Conservation (phyloP, 441 rosid genomes). For the Flueggea neowawraea region DNA sequence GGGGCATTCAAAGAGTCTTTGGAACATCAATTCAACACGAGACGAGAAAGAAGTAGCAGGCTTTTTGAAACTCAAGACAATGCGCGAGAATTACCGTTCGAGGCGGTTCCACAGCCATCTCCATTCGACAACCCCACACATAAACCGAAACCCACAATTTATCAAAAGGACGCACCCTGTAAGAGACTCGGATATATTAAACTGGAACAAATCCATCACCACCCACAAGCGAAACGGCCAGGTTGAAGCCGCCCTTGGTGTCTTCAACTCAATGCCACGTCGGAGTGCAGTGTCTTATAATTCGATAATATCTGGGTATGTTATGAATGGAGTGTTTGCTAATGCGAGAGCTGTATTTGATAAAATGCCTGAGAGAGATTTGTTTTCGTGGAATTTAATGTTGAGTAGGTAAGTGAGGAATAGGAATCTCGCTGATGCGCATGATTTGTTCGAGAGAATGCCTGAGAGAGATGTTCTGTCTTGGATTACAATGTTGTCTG, state of each 20-base stretch:
- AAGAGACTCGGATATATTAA: conserved; percentile 40
- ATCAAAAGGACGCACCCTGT: conserved; percentile 8
- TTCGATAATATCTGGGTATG: conserved; percentile 54
- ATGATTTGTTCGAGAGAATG: conserved; percentile 54
- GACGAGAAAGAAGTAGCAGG: too few species aligned
- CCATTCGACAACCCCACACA: conserved; percentile 1
- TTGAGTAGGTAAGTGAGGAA: conserved; percentile 56
- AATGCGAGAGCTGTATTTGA: conserved; percentile 51
- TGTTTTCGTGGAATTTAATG: conserved; percentile 70
- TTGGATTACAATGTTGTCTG: conserved; percentile 75
- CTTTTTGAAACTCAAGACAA: conserved; percentile 7
- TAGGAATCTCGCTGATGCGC: conserved; percentile 43
- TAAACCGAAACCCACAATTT: conserved; percentile 22
- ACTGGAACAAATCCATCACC: conserved; percentile 59
- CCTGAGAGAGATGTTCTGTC: conserved; percentile 58
- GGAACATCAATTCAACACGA: too few species aligned
- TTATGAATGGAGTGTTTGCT: conserved; percentile 35
- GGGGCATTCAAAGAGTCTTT: too few species aligned
- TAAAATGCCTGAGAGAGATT: conserved; percentile 48
- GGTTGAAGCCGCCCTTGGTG: conserved; percentile 43
- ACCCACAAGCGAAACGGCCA: conserved; percentile 42
- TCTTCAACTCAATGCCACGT: conserved; percentile 54
- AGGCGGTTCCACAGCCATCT: conserved; percentile 17
- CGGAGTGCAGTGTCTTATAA: conserved; percentile 51
- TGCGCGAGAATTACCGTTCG: conserved; percentile 38